Evolutionary conservation across 257 asterid species (phyloP), one percentile per base, ranked within the genome.

Genomic region (Lycium ferocissimum): DNA sequence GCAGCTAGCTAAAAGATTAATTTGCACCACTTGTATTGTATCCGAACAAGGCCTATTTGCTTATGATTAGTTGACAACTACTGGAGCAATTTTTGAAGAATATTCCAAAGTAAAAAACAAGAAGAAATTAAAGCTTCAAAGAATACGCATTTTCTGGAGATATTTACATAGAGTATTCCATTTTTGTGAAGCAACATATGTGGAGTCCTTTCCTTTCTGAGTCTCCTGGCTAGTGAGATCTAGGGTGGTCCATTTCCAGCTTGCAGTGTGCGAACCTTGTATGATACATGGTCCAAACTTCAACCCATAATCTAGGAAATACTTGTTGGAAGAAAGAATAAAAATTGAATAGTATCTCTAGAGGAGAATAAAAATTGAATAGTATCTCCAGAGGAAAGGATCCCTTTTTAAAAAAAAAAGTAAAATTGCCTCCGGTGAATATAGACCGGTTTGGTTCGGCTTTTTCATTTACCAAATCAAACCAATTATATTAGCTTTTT

Each of bases 21-120:
- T 67, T 37, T 14, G 13, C 76, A 67, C 76, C 76, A 67, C 57
- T 43, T 45, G 37, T 9, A 43, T 45, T 43, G 58, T 72, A 45
- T 45, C 57, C 58, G 45, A 43, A 43, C 38, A 45, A 20, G 83
- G 83, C 40, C 3, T 37, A 8, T 80, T 80, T 61, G 84, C 84
- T 81, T 33, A 61, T 81, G 84, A 81, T 61, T 81, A 81, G 84
- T 81, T 14, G 84, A 61, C 38, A 81, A 65, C 12, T 81, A 81
- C 84, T 58, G 45, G 75, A 14, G 57, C 54, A 81, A 43, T 40
- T 47, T 61, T 81, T 61, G 75, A 38, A 13, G 84, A 65, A 81
- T 73, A 73, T 73, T 81, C 75, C 6, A 81, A 81, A 45, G 61
- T 49, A 22, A 71, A 40, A 71, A 35, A 40, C 47, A 71, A 40